Conservation (phyloP, 768 basidiomycete genomes). For the Fomitopsis serialis region DNA sequence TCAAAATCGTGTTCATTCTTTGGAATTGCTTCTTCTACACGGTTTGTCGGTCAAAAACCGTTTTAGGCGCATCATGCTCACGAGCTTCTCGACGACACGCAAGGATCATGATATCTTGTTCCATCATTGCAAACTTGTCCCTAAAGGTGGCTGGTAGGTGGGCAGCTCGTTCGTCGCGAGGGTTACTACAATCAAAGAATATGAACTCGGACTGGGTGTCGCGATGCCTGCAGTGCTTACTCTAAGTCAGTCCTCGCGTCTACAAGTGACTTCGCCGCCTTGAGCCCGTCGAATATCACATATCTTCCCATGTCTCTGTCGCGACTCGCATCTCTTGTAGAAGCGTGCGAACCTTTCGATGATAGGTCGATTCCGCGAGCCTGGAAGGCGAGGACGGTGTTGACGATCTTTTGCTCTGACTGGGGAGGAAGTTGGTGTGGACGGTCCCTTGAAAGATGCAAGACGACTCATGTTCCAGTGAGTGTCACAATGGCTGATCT, state of each 20-base stretch:
- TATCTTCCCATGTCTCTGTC: constrained; percentile 76
- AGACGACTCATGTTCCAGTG: constrained; percentile 46
- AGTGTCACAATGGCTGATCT: neutral
- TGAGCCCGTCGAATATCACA: constrained; percentile 73
- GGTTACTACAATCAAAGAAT: constrained; percentile 42
- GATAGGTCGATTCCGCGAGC: constrained; percentile 65
- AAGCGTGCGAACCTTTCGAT: constrained; percentile 66
- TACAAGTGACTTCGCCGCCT: constrained; percentile 62
- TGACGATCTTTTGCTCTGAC: constrained; percentile 42
- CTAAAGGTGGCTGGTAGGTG: constrained; percentile 58
- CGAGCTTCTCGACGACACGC: constrained; percentile 60
- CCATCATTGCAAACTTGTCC: constrained; percentile 65
- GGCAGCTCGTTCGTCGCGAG: constrained; percentile 43
- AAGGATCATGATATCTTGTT: constrained; percentile 56
- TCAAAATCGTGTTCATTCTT: constrained; percentile 62
- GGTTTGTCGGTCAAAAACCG: neutral
- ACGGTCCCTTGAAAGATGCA: constrained; percentile 76
- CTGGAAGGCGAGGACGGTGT: constrained; percentile 41
- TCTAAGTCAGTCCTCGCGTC: constrained; percentile 82
- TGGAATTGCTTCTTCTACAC: constrained; percentile 65
- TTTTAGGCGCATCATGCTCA: constrained; percentile 33
- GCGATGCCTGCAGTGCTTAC: constrained; percentile 38
- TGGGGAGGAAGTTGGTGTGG: constrained; percentile 67
- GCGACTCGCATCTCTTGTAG: constrained; percentile 63
- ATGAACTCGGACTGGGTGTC: neutral